A percentile compares a stretch with the other conserved stretches of the same genome.
phyloP scores from a whole-genome alignment of 2,329 filamentous ascomycete species.

The Aspergillus sp. region DNA sequence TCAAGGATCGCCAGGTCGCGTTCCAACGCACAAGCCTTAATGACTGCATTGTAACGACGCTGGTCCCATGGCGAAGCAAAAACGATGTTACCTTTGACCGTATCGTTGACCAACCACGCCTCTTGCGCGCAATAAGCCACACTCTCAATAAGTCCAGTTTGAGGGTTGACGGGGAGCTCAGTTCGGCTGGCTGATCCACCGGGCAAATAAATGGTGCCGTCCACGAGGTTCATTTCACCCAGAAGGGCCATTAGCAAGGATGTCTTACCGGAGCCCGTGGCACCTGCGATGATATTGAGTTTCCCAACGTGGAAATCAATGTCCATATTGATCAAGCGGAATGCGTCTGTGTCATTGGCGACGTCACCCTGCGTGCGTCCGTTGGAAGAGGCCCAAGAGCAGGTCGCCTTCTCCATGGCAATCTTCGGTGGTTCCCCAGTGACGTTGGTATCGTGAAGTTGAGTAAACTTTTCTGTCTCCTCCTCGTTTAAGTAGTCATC shows the following conservation, averaged over 20 bases:
- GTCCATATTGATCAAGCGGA: conserved; percentile 75
- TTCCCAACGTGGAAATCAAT: conserved; percentile 77
- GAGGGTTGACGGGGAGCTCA: conserved; percentile 71
- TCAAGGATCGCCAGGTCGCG: conserved; percentile 89
- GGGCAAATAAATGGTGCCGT: conserved; percentile 76
- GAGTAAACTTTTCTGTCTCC: conserved; percentile 90
- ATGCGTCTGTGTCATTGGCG: conserved; percentile 62
- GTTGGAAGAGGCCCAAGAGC: conserved; percentile 72
- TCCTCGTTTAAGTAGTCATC: conserved; percentile 90
- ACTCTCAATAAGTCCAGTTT: conserved; percentile 81
- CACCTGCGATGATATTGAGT: conserved; percentile 86
- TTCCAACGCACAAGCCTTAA: conserved; percentile 84
- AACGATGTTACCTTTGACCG: conserved; percentile 90
- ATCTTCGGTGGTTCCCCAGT: conserved; percentile 67
- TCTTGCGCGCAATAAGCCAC: conserved; percentile 95
- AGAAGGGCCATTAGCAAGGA: conserved; percentile 92
- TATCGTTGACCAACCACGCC: conserved; percentile 93
- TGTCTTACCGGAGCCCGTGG: conserved; percentile 92
- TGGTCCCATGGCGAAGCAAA: conserved; percentile 78
- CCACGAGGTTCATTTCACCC: conserved; percentile 86
- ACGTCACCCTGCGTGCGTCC: conserved; percentile 50
- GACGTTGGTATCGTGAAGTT: conserved; percentile 67
- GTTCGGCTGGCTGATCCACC: conserved; percentile 73
- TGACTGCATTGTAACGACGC: conserved; percentile 76
- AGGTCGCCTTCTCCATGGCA: conserved; percentile 75